Evolutionary conservation across 2,329 filamentous ascomycete genomes (phyloP).

Genomic region (Cladosporium sp.): DNA sequence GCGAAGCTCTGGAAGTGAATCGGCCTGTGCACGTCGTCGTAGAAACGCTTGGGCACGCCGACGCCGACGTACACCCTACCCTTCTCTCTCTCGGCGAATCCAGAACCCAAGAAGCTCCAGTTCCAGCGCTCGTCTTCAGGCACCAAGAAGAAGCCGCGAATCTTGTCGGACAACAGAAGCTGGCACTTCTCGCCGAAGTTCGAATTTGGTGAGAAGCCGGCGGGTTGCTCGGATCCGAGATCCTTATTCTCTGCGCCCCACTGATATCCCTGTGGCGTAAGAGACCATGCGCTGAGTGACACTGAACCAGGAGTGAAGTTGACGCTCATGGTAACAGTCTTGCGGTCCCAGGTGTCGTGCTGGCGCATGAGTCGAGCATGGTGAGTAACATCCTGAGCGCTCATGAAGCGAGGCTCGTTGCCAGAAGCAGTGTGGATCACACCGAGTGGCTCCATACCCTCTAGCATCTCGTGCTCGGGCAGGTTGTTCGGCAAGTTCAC

Average conservation of each 20-base stretch:
- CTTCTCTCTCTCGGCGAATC: constrained; percentile 85
- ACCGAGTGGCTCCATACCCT: constrained; percentile 81
- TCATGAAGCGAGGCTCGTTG: constrained; percentile 96
- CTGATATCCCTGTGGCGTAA: constrained; percentile 88
- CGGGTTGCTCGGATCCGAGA: constrained; percentile 83
- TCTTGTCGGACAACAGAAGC: constrained; percentile 85
- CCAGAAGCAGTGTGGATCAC: constrained; percentile 94
- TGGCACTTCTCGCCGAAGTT: constrained; percentile 94
- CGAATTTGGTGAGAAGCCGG: constrained; percentile 72
- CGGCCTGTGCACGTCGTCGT: constrained; percentile 86
- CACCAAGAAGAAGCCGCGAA: constrained; percentile 92
- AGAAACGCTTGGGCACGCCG: constrained; percentile 83
- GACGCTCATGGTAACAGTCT: constrained; percentile 90
- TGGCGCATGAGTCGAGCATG: constrained; percentile 85
- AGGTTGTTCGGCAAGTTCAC: constrained; percentile 86
- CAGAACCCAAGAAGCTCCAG: constrained; percentile 94
- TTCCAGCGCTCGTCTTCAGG: constrained; percentile 92
- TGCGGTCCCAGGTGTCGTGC: constrained; percentile 78
- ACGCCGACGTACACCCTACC: constrained; percentile 79
- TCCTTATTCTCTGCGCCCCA: constrained; percentile 98
- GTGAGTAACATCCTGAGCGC: constrained; percentile 87
- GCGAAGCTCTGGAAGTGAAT: constrained; percentile 97
- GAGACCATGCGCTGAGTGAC: constrained; percentile 86
- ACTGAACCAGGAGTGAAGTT: constrained; percentile 96
- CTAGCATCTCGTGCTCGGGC: constrained; percentile 86